Evolutionary conservation across 2,329 filamentous ascomycete species (phyloP).

Genomic region (Aspergillus oerlinghausenensis): DNA sequence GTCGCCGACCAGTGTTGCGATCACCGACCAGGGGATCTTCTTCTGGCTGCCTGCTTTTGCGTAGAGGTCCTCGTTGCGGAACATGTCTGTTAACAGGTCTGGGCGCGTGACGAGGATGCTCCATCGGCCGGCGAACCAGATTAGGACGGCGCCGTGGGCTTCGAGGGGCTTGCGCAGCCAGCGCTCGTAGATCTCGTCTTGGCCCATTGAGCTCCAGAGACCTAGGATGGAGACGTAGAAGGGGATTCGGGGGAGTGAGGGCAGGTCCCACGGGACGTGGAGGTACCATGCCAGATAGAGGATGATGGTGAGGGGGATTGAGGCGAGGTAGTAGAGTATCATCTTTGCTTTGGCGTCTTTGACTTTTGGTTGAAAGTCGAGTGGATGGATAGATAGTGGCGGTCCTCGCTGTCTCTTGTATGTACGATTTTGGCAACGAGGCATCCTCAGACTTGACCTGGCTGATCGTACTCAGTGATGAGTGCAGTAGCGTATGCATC

Average conservation of each 20-base stretch:
- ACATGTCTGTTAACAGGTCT: slow-evolving; percentile 39
- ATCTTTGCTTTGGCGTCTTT: not conserved
- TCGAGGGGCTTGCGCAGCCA: slow-evolving; percentile 23
- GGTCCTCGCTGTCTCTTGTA: not conserved
- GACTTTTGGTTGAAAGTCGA: not conserved
- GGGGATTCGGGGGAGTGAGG: slow-evolving; percentile 19
- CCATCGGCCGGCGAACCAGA: slow-evolving; percentile 49
- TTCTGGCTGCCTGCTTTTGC: slow-evolving; percentile 40
- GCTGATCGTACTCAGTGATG: not conserved
- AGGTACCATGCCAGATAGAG: slow-evolving; percentile 20
- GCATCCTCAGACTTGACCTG: too few relatives aligned
- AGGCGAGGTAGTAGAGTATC: not conserved
- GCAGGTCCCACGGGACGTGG: slow-evolving; percentile 16
- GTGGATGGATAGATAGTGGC: too few relatives aligned
- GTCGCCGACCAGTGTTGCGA: slow-evolving; percentile 30
- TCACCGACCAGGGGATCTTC: slow-evolving; percentile 39
- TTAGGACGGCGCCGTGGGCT: slow-evolving; percentile 41
- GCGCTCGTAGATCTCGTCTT: slow-evolving; percentile 21
- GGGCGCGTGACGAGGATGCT: slow-evolving; percentile 46
- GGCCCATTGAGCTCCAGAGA: slow-evolving; percentile 23
- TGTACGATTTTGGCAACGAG: not conserved
- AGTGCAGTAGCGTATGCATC: not conserved
- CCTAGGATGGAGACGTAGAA: slow-evolving; percentile 24
- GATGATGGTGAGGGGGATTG: slow-evolving; percentile 5
- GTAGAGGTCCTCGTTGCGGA: slow-evolving; percentile 28